These are phyloP conservation scores for Glycyrrhiza uralensis DNA, from an alignment of 306 rosid genomes.

Conservation along the genomic window DNA sequence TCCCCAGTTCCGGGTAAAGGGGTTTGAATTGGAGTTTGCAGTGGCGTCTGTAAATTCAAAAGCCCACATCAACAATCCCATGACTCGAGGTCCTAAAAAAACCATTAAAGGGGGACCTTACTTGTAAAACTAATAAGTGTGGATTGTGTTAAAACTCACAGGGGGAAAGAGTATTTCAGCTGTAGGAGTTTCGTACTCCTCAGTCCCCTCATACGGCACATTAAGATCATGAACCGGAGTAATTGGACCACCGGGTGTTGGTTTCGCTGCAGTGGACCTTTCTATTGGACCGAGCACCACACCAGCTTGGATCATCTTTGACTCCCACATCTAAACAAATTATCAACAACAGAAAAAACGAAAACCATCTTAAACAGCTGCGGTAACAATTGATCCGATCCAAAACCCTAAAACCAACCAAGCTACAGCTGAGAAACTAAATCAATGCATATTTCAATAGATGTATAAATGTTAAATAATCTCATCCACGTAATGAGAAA, in stretches of 20 bases:
- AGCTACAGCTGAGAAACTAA: conserved; percentile 6
- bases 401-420: conserved; percentile 36
- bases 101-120: neutral
- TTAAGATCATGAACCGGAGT: conserved; percentile 99
- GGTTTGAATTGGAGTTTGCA: conserved; percentile 92
- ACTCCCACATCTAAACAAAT: conserved; percentile 75
- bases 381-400: conserved; percentile 44
- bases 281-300: conserved; percentile 74
- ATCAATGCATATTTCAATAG: neutral
- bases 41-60: conserved; percentile 62
- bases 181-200: conserved; percentile 97
- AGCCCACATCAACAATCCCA: conserved; percentile 24
- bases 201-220: conserved; percentile 91
- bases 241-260: conserved; percentile 70
- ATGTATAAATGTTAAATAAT: neutral
- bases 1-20: conserved; percentile 86
- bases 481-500: neutral
- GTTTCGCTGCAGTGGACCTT: conserved; percentile 60
- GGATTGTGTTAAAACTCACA: conserved; percentile 47
- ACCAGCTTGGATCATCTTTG: conserved; percentile 90
- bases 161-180: conserved; percentile 96
- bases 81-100: neutral
- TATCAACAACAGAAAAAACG: conserved; percentile 17
- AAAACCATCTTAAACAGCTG: neutral
- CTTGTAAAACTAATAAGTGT: neutral